Conservation (phyloP, 2,329 filamentous ascomycete genomes). For the Venturia nashicola region DNA sequence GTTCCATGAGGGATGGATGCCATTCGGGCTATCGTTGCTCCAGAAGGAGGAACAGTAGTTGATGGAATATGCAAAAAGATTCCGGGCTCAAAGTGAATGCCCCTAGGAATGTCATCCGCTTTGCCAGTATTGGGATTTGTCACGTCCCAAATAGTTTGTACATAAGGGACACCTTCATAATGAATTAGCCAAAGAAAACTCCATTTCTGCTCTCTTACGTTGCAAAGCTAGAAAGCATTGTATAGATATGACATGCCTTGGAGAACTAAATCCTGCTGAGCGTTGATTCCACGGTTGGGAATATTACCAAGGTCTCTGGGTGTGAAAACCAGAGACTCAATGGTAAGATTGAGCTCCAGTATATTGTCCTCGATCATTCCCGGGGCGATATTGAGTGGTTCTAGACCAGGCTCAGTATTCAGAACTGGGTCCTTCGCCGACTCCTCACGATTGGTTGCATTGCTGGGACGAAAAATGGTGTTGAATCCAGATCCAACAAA, state of each 20-base stretch:
- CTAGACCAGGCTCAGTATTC: neutral
- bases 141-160: neutral
- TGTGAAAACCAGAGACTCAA: slow-evolving; percentile 23
- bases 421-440: slow-evolving; percentile 12
- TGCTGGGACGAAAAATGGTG: slow-evolving; percentile 25
- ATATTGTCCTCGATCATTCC: slow-evolving; percentile 16
- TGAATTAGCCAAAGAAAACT: slow-evolving; percentile 16
- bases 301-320: slow-evolving; percentile 19
- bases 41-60: neutral
- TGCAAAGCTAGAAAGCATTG: neutral
- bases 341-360: slow-evolving; percentile 28
- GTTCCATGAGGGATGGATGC: slow-evolving; percentile 32
- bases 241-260: neutral
- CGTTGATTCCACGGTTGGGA: slow-evolving; percentile 28
- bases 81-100: slow-evolving; percentile 31
- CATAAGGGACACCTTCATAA: slow-evolving; percentile 1
- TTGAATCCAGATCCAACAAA: slow-evolving; percentile 27
- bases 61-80: slow-evolving; percentile 29
- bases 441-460: slow-evolving; percentile 10
- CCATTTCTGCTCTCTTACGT: neutral
- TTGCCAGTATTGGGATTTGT: neutral
- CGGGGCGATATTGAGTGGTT: neutral
- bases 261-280: slow-evolving; percentile 11
- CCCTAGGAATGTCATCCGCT: slow-evolving; percentile 18
- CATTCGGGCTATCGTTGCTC: slow-evolving; percentile 20